phyloP scores from a whole-genome alignment of 352 stramenopile species.

The Phytopythium litorale region DNA sequence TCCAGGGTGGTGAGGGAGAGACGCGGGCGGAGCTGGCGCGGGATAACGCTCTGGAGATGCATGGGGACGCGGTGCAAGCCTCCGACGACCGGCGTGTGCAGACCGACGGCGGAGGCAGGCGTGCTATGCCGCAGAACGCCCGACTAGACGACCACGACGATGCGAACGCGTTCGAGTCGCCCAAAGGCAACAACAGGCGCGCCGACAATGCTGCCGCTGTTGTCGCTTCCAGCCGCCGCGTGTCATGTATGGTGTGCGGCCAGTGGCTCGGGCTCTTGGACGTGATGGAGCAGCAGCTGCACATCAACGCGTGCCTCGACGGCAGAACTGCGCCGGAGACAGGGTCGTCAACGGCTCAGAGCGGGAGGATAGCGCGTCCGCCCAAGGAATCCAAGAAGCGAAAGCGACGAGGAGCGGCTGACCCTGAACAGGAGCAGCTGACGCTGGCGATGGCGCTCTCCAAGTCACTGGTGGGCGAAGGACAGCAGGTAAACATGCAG shows the following conservation, averaged over 20 bases:
- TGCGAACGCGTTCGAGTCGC: slow-evolving; percentile 1
- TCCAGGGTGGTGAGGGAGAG: background rate
- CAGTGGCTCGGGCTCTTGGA: slow-evolving; percentile 24
- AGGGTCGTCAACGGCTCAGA: background rate
- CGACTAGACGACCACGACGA: background rate
- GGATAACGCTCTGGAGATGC: background rate
- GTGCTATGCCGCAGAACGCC: background rate
- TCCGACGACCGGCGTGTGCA: background rate
- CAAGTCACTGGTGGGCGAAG: slow-evolving; percentile 30
- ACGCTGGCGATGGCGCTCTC: slow-evolving; percentile 35
- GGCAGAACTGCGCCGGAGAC: slow-evolving; percentile 4
- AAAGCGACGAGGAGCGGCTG: slow-evolving; percentile 11
- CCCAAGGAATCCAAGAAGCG: slow-evolving; percentile 26
- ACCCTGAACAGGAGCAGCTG: slow-evolving; percentile 20
- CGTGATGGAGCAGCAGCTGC: slow-evolving; percentile 28
- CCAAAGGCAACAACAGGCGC: slow-evolving; percentile 1
- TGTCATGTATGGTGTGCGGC: slow-evolving; percentile 23
- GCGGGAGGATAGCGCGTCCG: background rate
- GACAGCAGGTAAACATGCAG: slow-evolving; percentile 40
- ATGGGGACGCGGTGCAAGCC: background rate
- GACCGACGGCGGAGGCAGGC: background rate
- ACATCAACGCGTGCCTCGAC: slow-evolving; percentile 38
- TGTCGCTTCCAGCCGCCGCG: slow-evolving; percentile 10
- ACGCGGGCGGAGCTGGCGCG: background rate
- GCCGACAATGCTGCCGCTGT: background rate